Base-by-base conservation (phyloP, 345 rosid genomes). In the Reutealis trisperma region DNA sequence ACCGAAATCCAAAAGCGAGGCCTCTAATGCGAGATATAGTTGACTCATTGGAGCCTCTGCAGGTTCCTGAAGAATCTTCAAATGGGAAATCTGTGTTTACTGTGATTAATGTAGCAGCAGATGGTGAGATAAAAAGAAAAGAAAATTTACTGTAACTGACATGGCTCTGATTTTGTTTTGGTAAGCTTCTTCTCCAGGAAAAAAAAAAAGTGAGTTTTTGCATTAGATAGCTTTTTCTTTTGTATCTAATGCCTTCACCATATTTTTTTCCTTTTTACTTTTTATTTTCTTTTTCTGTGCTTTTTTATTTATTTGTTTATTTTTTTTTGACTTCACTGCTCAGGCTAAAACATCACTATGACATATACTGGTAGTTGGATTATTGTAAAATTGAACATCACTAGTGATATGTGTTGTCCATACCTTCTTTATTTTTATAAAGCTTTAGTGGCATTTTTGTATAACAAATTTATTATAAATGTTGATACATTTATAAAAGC, bases 11-110 rank as follows among this genome's bases (percentile, higher is more conserved):
- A 0, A 96, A 93, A 85, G 99, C 98, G 14, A 81, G 99, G 82
- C 99, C 99, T 76, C 83, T 96, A n/a, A 96, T 96, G 99, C 88
- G 98, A 59, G 98, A 96, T 75, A 90, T 96, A 49, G 98, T 96
- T 1, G 98, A 92, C 78, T 90, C 99, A 21, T 80, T 92, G 88
- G 99, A 96, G 86, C 99, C 98, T 42, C 85, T 93, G 82, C 98
- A 93, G 81, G 87, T 80, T 14, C 69, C 81, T 0, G 93, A 87
- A 67, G 87, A 85, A 22, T 85, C 63, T 52, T 73, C 81, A 44
- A 71, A 73, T 7, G 86, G 80, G 44, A 84, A 87, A 67, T 41
- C 89, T 49, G 67, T 88, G 47, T 25, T 85, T 52, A 85, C 92
- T 5, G 74, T 91, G 73, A 81, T 89, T 14, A 87, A 85, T 57